phyloP scores from a whole-genome alignment of 805 yeast genomes.

The Candida khao-thaluensis region DNA sequence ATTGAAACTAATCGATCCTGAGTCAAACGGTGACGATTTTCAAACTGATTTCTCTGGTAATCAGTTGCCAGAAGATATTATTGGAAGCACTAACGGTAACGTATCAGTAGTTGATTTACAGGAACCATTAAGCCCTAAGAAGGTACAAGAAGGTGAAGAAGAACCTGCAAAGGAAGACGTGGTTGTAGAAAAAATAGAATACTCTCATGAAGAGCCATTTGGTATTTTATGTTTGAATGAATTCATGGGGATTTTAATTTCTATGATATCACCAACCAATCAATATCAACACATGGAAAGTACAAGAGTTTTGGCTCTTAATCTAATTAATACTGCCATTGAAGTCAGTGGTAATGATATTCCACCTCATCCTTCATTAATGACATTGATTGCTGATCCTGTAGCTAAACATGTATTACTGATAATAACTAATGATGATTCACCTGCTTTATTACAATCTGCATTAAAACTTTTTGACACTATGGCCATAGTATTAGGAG shows the following conservation, averaged over 20 bases:
- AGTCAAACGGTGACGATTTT: conserved; percentile 36
- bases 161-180: neutral
- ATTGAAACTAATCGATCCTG: conserved; percentile 55
- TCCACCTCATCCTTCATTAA: conserved; percentile 57
- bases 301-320: conserved; percentile 78
- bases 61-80: conserved; percentile 56
- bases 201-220: conserved; percentile 46
- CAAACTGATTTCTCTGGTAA: conserved; percentile 49
- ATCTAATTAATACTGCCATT: conserved; percentile 71
- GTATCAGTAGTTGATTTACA: conserved; percentile 6
- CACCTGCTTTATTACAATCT: conserved; percentile 68
- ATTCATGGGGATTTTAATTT: conserved; percentile 69
- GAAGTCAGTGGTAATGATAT: conserved; percentile 76
- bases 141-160: conserved; percentile 4
- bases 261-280: conserved; percentile 78
- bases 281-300: conserved; percentile 84
- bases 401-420: conserved; percentile 84
- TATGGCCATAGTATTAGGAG: conserved; percentile 63
- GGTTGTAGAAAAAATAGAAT: conserved; percentile 5
- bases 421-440: conserved; percentile 71
- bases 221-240: conserved; percentile 77
- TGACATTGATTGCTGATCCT: conserved; percentile 70
- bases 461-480: conserved; percentile 76
- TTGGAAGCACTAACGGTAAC: conserved; percentile 45
- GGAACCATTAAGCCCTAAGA: conserved; percentile 13